phyloP scores from a whole-genome alignment of 2,329 filamentous ascomycete species.

The Zarea fungicola region DNA sequence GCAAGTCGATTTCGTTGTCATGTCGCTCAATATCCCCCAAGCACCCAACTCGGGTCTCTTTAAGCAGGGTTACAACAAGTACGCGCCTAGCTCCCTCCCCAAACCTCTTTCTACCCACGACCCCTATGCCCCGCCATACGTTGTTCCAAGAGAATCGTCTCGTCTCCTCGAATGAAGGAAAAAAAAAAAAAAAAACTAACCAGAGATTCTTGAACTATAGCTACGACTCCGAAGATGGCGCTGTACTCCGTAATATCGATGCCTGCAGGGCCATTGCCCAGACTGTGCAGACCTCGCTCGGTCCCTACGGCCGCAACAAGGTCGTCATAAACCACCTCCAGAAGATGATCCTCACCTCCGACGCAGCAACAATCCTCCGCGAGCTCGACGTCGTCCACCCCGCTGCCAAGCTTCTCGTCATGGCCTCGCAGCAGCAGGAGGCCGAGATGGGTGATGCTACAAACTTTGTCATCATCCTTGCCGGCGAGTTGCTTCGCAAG shows the following conservation, averaged over 20 bases:
- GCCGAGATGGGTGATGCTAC: conserved; percentile 98
- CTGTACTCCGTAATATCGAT: conserved; percentile 96
- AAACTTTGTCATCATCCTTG: conserved; percentile 92
- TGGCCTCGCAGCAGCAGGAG: conserved; percentile 98
- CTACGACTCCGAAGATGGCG: conserved; percentile 98
- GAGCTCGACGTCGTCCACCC: conserved; percentile 98
- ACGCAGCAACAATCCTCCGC: conserved; percentile 93
- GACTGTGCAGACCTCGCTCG: conserved; percentile 94
- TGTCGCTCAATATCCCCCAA: conserved; percentile 95
- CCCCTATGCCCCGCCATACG: conserved; percentile 19
- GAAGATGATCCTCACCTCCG: conserved; percentile 98
- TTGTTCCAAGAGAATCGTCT: too few species aligned
- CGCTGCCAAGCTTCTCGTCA: conserved; percentile 93
- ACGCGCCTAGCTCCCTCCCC: conserved; percentile 36
- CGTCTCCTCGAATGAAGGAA: too few species aligned
- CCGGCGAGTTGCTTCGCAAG: conserved; percentile 92
- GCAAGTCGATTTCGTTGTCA: conserved; percentile 31
- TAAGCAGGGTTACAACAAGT: conserved; percentile 96
- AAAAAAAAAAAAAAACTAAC: too few species aligned
- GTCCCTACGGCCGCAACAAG: conserved; percentile 97
- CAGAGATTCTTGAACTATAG: too few species aligned
- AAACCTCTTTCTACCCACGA: conserved; percentile 20
- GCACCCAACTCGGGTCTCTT: conserved; percentile 91
- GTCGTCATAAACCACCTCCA: conserved; percentile 99
- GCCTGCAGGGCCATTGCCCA: conserved; percentile 93